These are phyloP conservation scores for Suillus hirtellus DNA, from an alignment of 768 basidiomycete genomes.

Conservation along the genomic window DNA sequence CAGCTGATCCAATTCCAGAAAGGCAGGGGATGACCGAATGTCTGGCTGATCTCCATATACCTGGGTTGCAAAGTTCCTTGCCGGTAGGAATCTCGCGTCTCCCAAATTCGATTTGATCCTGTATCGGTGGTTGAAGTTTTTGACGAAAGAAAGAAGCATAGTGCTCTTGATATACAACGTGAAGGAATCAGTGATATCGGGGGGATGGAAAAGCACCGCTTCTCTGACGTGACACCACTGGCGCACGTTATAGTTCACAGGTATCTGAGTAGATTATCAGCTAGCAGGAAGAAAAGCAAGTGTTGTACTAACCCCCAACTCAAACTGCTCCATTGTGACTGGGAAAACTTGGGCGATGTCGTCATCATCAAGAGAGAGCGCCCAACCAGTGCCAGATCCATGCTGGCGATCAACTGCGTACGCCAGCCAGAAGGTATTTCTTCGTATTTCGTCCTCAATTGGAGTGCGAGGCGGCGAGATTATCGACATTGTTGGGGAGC, in stretches of 20 bases:
- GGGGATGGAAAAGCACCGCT: slow-evolving; percentile 60
- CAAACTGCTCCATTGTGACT: slow-evolving; percentile 57
- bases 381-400: slow-evolving; percentile 71
- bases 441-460: slow-evolving; percentile 68
- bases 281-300: slow-evolving; percentile 5
- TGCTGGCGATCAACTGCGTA: slow-evolving; percentile 69
- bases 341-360: slow-evolving; percentile 75
- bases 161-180: slow-evolving; percentile 68
- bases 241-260: slow-evolving; percentile 51
- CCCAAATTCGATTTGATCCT: slow-evolving; percentile 60
- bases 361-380: slow-evolving; percentile 68
- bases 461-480: slow-evolving; percentile 58
- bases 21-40: slow-evolving; percentile 59
- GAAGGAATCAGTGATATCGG: slow-evolving; percentile 68
- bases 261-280: slow-evolving; percentile 35
- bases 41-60: slow-evolving; percentile 48
- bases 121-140: slow-evolving; percentile 69
- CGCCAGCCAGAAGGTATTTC: slow-evolving; percentile 74
- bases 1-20: slow-evolving; percentile 60
- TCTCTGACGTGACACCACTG: slow-evolving; percentile 69
- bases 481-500: slow-evolving; percentile 56
- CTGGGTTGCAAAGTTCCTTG: slow-evolving; percentile 29
- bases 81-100: slow-evolving; percentile 47
- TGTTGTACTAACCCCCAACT: slow-evolving; percentile 52
- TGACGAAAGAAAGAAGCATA: slow-evolving; percentile 61